Percentiles rank a stretch among this genome's conserved stretches.
phyloP scores from a whole-genome alignment of 768 basidiomycete species.

The Rhizopogon salebrosus region DNA sequence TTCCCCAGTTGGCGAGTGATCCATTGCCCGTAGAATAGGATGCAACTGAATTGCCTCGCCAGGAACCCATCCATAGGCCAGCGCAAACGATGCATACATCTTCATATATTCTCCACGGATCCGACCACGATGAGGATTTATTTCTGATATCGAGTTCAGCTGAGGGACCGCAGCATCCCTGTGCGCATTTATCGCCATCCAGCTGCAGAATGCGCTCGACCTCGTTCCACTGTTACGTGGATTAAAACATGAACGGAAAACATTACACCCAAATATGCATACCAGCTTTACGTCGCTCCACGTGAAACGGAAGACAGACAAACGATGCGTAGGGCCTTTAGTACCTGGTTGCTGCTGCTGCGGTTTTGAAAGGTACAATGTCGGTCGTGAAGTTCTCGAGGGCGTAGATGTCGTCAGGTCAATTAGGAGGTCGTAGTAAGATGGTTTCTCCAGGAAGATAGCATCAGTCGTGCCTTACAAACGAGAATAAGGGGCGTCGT shows the following conservation, averaged over 20 bases:
- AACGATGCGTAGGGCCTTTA: constrained; percentile 43
- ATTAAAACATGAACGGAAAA: background rate
- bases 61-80: constrained; percentile 73
- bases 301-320: constrained; percentile 65
- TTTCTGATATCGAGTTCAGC: constrained; percentile 28
- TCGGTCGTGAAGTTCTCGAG: constrained; percentile 56
- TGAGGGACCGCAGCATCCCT: constrained; percentile 31
- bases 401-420: constrained; percentile 69
- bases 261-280: constrained; percentile 14
- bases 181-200: constrained; percentile 30
- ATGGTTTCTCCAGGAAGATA: constrained; percentile 76
- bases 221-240: constrained; percentile 61
- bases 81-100: constrained; percentile 82
- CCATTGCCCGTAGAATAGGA: constrained; percentile 48
- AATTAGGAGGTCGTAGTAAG: constrained; percentile 75
- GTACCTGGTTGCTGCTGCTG: constrained; percentile 28
- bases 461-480: constrained; percentile 70
- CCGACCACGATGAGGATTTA: constrained; percentile 54
- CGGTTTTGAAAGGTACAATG: constrained; percentile 56
- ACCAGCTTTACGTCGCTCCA: constrained; percentile 83
- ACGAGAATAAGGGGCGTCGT: background rate
- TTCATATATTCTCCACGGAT: constrained; percentile 79
- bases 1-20: constrained; percentile 47
- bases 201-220: constrained; percentile 64
- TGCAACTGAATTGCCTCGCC: constrained; percentile 41